Percentiles rank a stretch among this genome's conserved stretches.
These are phyloP conservation scores for Alternaria hordeiaustralica DNA, from an alignment of 2,329 filamentous ascomycete genomes.

Conservation along the genomic window DNA sequence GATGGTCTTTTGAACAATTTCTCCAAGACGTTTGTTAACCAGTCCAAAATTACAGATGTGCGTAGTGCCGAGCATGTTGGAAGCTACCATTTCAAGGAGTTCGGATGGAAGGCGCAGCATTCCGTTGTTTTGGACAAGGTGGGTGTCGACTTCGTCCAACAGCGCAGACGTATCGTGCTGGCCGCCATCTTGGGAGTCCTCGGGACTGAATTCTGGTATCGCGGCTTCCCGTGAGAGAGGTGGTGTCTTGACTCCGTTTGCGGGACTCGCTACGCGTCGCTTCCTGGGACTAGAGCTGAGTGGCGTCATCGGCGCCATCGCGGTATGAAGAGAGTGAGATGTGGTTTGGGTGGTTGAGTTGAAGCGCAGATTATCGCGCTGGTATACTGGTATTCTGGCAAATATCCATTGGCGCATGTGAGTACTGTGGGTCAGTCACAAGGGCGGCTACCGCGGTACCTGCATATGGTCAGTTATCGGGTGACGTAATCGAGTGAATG, in stretches of 20 bases:
- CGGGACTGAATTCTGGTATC: background rate
- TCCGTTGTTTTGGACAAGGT: background rate
- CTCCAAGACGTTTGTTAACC: conserved; percentile 14
- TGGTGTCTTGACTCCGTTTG: background rate
- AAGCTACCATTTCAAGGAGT: conserved; percentile 15
- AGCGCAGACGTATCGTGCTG: background rate
- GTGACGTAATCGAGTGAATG: conserved; percentile 2
- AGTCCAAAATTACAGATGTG: conserved; percentile 14
- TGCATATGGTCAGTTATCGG: conserved; percentile 4
- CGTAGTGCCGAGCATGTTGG: background rate
- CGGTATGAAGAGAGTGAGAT: background rate
- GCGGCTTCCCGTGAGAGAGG: conserved; percentile 1
- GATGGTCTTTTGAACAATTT: conserved; percentile 21
- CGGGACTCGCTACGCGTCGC: conserved; percentile 12
- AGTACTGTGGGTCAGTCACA: conserved; percentile 2
- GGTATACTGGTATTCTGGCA: background rate
- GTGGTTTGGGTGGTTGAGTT: background rate
- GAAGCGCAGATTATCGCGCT: background rate
- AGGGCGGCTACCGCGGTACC: conserved; percentile 11
- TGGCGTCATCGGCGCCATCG: conserved; percentile 9
- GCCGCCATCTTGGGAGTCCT: background rate
- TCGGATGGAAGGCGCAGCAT: conserved; percentile 16
- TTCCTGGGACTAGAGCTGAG: conserved; percentile 5
- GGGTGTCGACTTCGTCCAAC: background rate
- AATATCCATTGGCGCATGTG: conserved; percentile 1